phyloP scores from a whole-genome alignment of 176 grass and related monocot species.

The Avena sativa region DNA sequence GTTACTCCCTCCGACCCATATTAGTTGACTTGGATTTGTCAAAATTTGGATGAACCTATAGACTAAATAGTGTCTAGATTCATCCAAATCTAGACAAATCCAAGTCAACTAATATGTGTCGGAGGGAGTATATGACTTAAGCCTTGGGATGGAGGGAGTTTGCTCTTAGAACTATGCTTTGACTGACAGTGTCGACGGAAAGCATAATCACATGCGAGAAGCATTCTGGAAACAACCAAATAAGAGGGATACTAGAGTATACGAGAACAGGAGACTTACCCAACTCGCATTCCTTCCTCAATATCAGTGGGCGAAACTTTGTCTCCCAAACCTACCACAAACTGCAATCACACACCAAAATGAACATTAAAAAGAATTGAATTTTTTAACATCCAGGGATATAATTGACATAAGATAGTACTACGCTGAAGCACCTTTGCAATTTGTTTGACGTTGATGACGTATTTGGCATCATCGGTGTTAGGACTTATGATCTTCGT shows the following conservation, averaged over 20 bases:
- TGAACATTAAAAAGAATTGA: conserved; percentile 15
- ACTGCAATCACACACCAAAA: conserved; percentile 55
- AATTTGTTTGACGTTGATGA: conserved; percentile 99
- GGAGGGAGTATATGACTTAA: too few relatives aligned
- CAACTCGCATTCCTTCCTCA: conserved; percentile 94
- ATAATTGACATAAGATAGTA: conserved; percentile 5
- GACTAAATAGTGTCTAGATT: too few relatives aligned
- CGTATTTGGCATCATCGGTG: conserved; percentile 92
- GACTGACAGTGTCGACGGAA: not conserved
- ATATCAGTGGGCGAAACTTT: conserved; percentile 97
- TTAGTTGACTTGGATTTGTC: too few relatives aligned
- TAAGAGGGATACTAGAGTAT: not conserved
- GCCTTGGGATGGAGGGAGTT: not conserved
- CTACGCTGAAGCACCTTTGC: conserved; percentile 65
- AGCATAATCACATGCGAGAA: conserved; percentile 14
- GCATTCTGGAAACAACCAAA: not conserved
- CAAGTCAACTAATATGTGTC: too few relatives aligned
- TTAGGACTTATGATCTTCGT: conserved; percentile 98
- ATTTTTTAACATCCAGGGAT: not conserved
- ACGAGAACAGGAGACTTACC: conserved; percentile 52
- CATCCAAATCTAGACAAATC: too few relatives aligned
- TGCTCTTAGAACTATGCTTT: not conserved
- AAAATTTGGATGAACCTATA: too few relatives aligned
- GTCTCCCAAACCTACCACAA: conserved; percentile 91
- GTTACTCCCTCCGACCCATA: too few relatives aligned